Conservation (phyloP, 1,284 basidiomycete genomes). For the Cronartium quercuum region DNA sequence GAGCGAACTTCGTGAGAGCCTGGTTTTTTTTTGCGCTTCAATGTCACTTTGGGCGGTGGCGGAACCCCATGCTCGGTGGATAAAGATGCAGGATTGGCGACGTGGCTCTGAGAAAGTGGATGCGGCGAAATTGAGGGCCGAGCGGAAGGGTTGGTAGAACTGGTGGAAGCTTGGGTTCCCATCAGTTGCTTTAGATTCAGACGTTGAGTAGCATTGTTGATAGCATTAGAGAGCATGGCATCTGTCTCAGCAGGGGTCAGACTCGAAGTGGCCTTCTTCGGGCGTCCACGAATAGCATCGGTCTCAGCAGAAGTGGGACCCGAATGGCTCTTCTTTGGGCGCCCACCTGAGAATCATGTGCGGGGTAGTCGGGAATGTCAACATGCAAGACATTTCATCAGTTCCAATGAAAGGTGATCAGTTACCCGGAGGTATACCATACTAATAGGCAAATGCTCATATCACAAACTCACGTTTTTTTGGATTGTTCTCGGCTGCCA, state of each 20-base stretch:
- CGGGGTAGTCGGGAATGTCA: not conserved
- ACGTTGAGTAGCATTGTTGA: slow-evolving; percentile 36
- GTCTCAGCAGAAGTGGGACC: not conserved
- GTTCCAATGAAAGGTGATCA: no score
- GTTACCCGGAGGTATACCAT: no score
- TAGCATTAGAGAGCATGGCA: slow-evolving; percentile 24
- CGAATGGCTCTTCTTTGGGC: slow-evolving; percentile 18
- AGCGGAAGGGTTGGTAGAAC: not conserved
- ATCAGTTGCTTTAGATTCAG: slow-evolving; percentile 15
- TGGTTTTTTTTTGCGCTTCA: slow-evolving; percentile 19
- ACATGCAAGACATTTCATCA: no score
- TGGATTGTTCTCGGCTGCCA: not conserved
- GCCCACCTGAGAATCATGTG: slow-evolving; percentile 3
- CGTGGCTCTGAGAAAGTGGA: slow-evolving; percentile 26
- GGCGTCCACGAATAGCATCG: not conserved
- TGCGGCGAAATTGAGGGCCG: slow-evolving; percentile 1
- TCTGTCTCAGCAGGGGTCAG: slow-evolving; percentile 17
- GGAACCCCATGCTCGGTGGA: not conserved
- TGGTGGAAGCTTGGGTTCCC: not conserved
- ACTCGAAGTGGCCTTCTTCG: not conserved
- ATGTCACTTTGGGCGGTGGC: not conserved
- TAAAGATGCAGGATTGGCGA: not conserved
- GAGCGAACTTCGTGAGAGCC: slow-evolving; percentile 5
- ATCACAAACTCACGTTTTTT: not conserved
- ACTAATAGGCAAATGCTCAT: no score